These are phyloP conservation scores for Bauhinia variegata DNA, from an alignment of 306 rosid species.

Conservation along the genomic window DNA sequence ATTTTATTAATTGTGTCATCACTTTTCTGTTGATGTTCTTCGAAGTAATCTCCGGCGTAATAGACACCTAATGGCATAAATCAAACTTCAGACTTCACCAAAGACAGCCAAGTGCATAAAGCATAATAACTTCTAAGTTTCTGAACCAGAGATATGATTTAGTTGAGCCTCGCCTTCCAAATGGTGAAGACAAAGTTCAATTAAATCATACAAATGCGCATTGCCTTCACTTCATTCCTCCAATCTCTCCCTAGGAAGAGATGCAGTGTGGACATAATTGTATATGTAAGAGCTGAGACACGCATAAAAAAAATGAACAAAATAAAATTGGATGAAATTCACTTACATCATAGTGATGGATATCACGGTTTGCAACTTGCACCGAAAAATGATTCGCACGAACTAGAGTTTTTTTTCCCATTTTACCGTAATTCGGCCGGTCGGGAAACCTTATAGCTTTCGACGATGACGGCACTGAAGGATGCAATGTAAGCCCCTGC, in stretches of 20 bases:
- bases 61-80: slow-evolving; percentile 52
- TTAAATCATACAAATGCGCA: neutral
- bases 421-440: slow-evolving; percentile 56
- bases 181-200: no score
- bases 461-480: slow-evolving; percentile 48
- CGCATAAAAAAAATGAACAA: neutral
- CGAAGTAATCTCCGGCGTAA: slow-evolving; percentile 51
- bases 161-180: no score
- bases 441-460: slow-evolving; percentile 31
- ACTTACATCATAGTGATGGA: slow-evolving; percentile 66
- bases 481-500: slow-evolving; percentile 33
- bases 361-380: slow-evolving; percentile 37
- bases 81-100: neutral
- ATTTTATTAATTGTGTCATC: neutral
- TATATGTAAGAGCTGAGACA: neutral
- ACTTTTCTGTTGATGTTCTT: slow-evolving; percentile 54
- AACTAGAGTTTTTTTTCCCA: slow-evolving; percentile 36
- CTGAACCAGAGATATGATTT: neutral
- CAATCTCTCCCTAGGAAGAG: neutral
- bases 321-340: neutral
- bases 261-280: no score
- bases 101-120: neutral
- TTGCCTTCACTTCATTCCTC: neutral
- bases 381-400: slow-evolving; percentile 70
- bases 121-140: neutral